A percentile compares a stretch with the other conserved stretches of the same genome.
Conservation (phyloP, 108 stramenopile genomes). For the Schizochytrium sp. region DNA sequence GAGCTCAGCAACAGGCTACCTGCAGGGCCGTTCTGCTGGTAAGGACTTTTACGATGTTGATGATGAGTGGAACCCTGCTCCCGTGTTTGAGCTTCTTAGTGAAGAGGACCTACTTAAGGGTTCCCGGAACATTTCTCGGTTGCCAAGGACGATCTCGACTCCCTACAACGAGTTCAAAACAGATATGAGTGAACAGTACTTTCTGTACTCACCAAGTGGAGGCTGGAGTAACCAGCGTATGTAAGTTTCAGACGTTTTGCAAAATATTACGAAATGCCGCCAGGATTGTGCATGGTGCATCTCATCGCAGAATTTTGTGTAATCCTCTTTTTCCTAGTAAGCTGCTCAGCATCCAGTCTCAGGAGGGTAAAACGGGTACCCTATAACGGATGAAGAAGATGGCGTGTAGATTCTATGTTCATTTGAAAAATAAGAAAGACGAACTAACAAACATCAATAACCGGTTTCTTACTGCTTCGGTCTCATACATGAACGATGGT, state of each 20-base stretch:
- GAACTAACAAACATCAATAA: not conserved
- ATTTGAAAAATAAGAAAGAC: too few relatives aligned
- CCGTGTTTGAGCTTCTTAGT: not conserved
- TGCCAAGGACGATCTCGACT: not conserved
- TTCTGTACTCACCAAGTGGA: conserved; percentile 49
- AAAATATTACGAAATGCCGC: too few relatives aligned
- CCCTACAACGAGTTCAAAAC: conserved; percentile 32
- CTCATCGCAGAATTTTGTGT: too few relatives aligned
- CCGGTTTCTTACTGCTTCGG: not conserved
- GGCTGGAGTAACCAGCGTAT: conserved; percentile 55
- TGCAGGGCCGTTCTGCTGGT: not conserved
- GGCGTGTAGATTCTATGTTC: too few relatives aligned
- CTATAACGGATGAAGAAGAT: too few relatives aligned
- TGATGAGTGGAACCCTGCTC: conserved; percentile 6
- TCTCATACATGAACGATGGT: not conserved
- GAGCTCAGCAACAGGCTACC: not conserved
- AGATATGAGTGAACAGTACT: conserved; percentile 45
- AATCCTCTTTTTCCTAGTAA: too few relatives aligned
- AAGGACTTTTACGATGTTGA: not conserved
- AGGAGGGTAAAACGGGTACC: too few relatives aligned
- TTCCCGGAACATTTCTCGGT: not conserved
- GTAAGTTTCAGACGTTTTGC: not conserved
- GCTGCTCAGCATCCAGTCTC: too few relatives aligned
- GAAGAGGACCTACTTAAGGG: not conserved
- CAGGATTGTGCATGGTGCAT: too few relatives aligned